These are phyloP conservation scores for Schwanniomyces polymorphus DNA, from an alignment of 805 yeast genomes.

Conservation along the genomic window DNA sequence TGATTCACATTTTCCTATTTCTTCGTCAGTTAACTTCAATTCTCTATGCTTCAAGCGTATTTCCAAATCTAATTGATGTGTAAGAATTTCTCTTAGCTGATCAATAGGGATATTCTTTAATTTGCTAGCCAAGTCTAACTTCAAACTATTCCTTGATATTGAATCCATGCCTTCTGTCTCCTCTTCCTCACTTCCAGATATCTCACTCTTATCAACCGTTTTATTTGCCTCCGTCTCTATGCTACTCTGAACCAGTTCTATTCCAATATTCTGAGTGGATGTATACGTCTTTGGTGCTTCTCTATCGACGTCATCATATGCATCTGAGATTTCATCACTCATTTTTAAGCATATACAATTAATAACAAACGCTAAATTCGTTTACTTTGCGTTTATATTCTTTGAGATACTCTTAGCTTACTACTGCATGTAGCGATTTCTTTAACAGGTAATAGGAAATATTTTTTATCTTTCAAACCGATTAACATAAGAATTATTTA, in stretches of 20 bases:
- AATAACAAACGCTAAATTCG: background rate
- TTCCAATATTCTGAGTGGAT: background rate
- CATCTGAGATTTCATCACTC: background rate
- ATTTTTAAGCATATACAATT: background rate
- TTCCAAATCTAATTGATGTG: slow-evolving; percentile 57
- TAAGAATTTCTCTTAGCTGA: slow-evolving; percentile 31
- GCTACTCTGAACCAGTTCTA: background rate
- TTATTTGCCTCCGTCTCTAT: background rate
- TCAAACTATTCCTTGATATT: background rate
- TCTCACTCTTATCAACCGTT: background rate
- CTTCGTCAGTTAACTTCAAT: slow-evolving; percentile 48
- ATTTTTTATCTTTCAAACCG: too few relatives aligned
- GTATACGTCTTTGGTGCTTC: background rate
- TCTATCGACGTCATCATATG: background rate
- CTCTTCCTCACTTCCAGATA: background rate
- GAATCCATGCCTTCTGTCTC: background rate
- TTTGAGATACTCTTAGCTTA: too few relatives aligned
- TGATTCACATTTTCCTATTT: slow-evolving; percentile 57
- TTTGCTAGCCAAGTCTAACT: slow-evolving; percentile 8
- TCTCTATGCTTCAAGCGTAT: slow-evolving; percentile 62
- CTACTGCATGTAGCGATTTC: too few relatives aligned
- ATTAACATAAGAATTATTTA: too few relatives aligned
- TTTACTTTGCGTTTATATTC: background rate
- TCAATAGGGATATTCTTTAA: slow-evolving; percentile 20
- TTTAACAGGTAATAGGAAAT: too few relatives aligned